Percentiles rank a stretch among this genome's conserved stretches.
Evolutionary conservation across 805 yeast species (phyloP).

Genomic region (Lipomyces oligophaga): DNA sequence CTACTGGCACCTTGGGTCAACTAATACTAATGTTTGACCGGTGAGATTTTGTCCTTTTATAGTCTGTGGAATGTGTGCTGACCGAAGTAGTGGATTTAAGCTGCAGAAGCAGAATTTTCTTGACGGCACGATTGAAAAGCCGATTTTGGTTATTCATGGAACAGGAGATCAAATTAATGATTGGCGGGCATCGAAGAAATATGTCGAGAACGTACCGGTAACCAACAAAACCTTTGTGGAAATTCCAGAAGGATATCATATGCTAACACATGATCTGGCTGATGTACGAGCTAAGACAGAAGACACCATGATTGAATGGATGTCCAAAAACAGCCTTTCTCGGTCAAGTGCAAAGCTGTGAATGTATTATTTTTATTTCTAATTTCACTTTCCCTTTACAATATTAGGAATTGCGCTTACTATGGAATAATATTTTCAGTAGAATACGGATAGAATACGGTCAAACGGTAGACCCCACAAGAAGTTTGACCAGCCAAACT

Average conservation of each 20-base stretch:
- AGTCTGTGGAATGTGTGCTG: not conserved
- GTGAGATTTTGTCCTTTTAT: not conserved
- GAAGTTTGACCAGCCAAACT: too few relatives aligned
- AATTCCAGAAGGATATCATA: conserved; percentile 31
- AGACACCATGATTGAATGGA: not conserved
- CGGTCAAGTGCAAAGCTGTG: not conserved
- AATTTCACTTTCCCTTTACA: not conserved
- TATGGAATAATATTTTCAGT: too few relatives aligned
- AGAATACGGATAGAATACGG: too few relatives aligned
- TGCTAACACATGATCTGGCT: too few relatives aligned
- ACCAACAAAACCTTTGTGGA: conserved; percentile 29
- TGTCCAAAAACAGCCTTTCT: not conserved
- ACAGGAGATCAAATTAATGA: conserved; percentile 28
- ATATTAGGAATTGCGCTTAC: too few relatives aligned
- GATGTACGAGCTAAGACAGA: conserved; percentile 3
- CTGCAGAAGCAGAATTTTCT: conserved; percentile 34
- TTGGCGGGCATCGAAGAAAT: conserved; percentile 28
- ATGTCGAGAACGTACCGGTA: conserved; percentile 27
- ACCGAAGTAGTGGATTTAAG: conserved; percentile 33
- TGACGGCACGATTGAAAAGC: conserved; percentile 35
- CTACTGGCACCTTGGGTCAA: conserved; percentile 34
- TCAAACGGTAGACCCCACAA: too few relatives aligned
- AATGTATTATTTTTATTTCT: not conserved
- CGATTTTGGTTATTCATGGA: conserved; percentile 39
- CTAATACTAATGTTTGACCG: conserved; percentile 36